A percentile compares a stretch with the other conserved stretches of the same genome.
Conservation (phyloP, 2,329 filamentous ascomycete genomes). For the Lachnellula arida region DNA sequence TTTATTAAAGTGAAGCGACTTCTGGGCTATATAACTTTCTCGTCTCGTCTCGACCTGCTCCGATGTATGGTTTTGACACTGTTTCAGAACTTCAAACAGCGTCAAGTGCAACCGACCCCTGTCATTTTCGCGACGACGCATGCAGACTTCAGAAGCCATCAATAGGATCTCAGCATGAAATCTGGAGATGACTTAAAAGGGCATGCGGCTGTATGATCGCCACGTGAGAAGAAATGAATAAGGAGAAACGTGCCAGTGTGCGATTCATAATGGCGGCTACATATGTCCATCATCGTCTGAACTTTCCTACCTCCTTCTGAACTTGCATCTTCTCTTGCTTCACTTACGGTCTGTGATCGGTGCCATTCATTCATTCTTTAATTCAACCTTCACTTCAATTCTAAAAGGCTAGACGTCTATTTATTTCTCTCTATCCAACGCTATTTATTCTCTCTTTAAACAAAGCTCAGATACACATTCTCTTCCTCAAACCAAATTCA, state of each 20-base stretch:
- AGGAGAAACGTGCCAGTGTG: not conserved
- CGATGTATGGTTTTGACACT: not conserved
- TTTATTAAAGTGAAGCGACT: too few species aligned
- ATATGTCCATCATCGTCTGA: not conserved
- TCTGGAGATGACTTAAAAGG: not conserved
- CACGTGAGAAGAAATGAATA: not conserved
- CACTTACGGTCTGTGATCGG: constrained; percentile 6
- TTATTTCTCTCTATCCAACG: not conserved
- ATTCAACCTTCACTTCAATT: not conserved
- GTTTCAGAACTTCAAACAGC: not conserved
- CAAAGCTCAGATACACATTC: not conserved
- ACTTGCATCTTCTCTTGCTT: not conserved
- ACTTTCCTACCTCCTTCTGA: not conserved
- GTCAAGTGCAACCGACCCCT: not conserved
- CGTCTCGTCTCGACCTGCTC: not conserved
- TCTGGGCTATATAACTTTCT: not conserved
- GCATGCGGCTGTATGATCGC: constrained; percentile 1
- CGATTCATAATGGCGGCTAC: not conserved
- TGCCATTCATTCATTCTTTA: constrained; percentile 4
- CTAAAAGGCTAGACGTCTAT: constrained; percentile 1
- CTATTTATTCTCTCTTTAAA: not conserved
- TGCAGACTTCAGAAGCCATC: not conserved
- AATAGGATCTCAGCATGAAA: not conserved
- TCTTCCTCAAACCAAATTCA: not conserved
- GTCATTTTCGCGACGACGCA: not conserved